Base-by-base conservation (phyloP, 2,329 filamentous ascomycete genomes). In the Pseudocercospora pini-densiflorae region DNA sequence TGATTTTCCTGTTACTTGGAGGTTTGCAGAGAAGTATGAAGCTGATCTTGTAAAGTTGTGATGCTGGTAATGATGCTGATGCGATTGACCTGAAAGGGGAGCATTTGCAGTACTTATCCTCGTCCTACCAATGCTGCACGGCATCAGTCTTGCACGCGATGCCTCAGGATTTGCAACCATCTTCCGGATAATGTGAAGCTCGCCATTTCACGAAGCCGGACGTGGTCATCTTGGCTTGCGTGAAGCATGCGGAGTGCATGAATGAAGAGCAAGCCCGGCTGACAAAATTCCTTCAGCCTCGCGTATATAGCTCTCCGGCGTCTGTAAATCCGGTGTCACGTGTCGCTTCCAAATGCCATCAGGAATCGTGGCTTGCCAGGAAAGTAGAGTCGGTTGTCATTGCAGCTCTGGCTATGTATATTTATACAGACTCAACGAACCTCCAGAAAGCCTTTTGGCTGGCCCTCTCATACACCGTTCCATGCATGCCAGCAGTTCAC, bases 301-400 rank as follows among this genome's bases (percentile, higher is more conserved):
- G 51, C 24, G 51, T 54, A 54, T 54, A 16, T 31, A 54, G 24
- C 23, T 49, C 24, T 29, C 14, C 51, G 51, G 51, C 23, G 6
- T 53, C 24, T 16, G 24, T 53, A 53, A 24, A 27, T 53, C 49
- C 49, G 51, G 51, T 29, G 51, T 29, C 51, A 29, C 19, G 49
- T 9, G n/a, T 51, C 47, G 47, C 19, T 51, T 24, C 7, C 19
- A 21, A 21, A 21, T 51, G 47, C 36, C 36, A 40, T 40, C 16
- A 9, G 33, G 33, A 36, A 36, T 36, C 2, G 33, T 31, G 29
- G 31, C 9, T 19, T 61, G 33, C 16, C 23, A 23, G 59, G 27
- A 55, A 57, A 62, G 60, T 62, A 43, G 49, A 55, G 47, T 54
- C 31, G 60, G 60, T 62, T 62, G 60, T 51, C 58, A 51, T 61